phyloP scores from a whole-genome alignment of 2,329 filamentous ascomycete species.

The Neocatenulostroma microsporum region DNA sequence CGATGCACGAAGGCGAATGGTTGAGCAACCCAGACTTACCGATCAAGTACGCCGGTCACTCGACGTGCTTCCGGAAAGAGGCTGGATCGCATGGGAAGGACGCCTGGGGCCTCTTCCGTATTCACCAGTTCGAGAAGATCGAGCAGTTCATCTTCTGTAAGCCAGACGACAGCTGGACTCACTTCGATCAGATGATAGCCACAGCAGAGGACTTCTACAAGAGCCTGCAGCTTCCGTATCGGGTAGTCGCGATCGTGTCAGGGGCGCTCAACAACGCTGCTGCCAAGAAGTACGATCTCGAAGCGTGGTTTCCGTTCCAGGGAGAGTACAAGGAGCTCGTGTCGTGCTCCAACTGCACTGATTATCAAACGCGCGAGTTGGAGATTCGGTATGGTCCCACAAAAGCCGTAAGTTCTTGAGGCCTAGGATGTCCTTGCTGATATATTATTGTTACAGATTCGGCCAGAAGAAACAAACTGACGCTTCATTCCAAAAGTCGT shows the following conservation, averaged over 20 bases:
- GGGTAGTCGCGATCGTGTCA: conserved; percentile 89
- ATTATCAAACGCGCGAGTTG: conserved; percentile 90
- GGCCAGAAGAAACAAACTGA: conserved; percentile 81
- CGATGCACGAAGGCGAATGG: conserved; percentile 85
- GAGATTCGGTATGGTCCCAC: conserved; percentile 69
- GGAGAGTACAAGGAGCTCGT: conserved; percentile 98
- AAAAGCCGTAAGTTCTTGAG: too few species aligned
- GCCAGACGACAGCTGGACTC: conserved; percentile 85
- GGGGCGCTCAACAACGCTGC: conserved; percentile 85
- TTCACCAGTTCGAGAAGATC: conserved; percentile 96
- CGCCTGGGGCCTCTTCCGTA: conserved; percentile 96
- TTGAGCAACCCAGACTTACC: conserved; percentile 75
- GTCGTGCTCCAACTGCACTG: conserved; percentile 94
- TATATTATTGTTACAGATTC: too few species aligned
- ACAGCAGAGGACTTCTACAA: conserved; percentile 94
- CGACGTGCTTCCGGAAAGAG: conserved; percentile 92
- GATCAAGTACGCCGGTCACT: conserved; percentile 82
- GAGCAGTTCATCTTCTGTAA: conserved; percentile 76
- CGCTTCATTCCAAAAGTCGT: conserved; percentile 66
- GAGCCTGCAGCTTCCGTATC: conserved; percentile 80
- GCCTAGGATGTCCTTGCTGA: too few species aligned
- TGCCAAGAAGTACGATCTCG: conserved; percentile 89
- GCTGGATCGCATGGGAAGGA: conserved; percentile 86
- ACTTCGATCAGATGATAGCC: conserved; percentile 86
- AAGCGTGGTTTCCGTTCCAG: conserved; percentile 95